Conservation (phyloP, 2,329 filamentous ascomycete species). For the Lasiodiplodia sp. region DNA sequence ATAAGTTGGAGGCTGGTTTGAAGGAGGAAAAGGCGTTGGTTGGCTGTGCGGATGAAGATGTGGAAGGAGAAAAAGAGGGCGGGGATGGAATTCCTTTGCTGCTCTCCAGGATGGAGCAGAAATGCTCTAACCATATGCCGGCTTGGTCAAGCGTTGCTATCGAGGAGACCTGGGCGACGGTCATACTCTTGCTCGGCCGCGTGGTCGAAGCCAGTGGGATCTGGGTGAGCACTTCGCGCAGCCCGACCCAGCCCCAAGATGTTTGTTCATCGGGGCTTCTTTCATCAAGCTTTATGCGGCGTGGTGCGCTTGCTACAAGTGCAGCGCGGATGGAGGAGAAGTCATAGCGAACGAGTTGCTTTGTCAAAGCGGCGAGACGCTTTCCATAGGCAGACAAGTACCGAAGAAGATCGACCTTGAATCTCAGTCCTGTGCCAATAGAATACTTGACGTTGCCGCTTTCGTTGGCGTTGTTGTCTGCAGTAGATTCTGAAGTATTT, state of each 20-base stretch:
- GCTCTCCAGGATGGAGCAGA: constrained; percentile 54
- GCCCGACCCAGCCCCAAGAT: constrained; percentile 78
- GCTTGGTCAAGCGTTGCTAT: constrained; percentile 78
- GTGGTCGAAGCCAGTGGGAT: constrained; percentile 56
- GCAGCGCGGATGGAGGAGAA: constrained; percentile 74
- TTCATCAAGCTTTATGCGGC: constrained; percentile 62
- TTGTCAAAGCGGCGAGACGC: constrained; percentile 62
- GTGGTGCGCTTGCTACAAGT: constrained; percentile 80
- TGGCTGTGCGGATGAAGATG: background rate
- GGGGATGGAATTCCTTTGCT: constrained; percentile 26
- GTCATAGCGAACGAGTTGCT: constrained; percentile 68
- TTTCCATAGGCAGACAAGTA: constrained; percentile 76
- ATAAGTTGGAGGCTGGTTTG: background rate
- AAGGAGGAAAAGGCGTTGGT: background rate
- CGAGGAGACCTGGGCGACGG: constrained; percentile 76
- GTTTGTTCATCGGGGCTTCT: constrained; percentile 57
- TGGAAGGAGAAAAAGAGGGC: background rate
- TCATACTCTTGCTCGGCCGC: constrained; percentile 46
- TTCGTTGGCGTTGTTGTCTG: too few relatives aligned
- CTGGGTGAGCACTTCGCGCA: constrained; percentile 66
- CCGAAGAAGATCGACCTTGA: constrained; percentile 76
- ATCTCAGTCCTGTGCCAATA: constrained; percentile 70
- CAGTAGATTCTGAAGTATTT: background rate
- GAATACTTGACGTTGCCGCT: constrained; percentile 18
- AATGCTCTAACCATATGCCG: constrained; percentile 75